Evolutionary conservation across 164 flowering plant species (phyloP), one percentile per base, ranked within the genome.

Genomic region (Litsea cubeba): DNA sequence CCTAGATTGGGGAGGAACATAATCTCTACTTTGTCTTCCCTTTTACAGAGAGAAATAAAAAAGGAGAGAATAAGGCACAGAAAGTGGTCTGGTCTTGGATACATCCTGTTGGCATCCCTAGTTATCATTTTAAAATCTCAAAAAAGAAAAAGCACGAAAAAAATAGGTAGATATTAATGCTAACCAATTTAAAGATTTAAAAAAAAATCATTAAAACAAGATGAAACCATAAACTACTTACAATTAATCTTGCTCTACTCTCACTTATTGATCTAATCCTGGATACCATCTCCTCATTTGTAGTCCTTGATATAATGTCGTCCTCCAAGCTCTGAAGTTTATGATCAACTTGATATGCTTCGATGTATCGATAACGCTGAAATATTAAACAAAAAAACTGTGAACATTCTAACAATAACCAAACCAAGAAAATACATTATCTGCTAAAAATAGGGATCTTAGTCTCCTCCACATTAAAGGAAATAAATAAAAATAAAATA

Each of bases 211-310:
- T 68, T 35, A 23, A 62, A 46, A 50, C 20, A 17, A 23, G 24
- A 8, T 17, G 15, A 49, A 76, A 32, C 28, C 60, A 62, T 58
- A 40, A 25, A 35, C 20, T 30, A 88, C 98, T 91, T 85, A 95
- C 99, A 78, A 95, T 85, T 64, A 95, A 84, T 80, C 82, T 85
- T 74, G 84, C 77, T 87, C 99, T 89, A 93, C 93, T 85, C 50
- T 83, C 84, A 75, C 82, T 83, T 50, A 76, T 83, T 74, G 89
- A 78, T 75, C 71, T 80, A 81, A 95, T 88, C 76, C 75, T 89
- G 2, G 74, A 80, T 65, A 84, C 64, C 63, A 79, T 79, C 72
- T 85, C 93, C 64, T 90, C 89, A 75, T 78, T 71, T 12, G 62
- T 69, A 70, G 77, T 79, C 73, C 83, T 85, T 72, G 90, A 81